Evolutionary conservation across 495 filamentous ascomycete genomes (phyloP).

Genomic region (Aspergillus egyptiacus): DNA sequence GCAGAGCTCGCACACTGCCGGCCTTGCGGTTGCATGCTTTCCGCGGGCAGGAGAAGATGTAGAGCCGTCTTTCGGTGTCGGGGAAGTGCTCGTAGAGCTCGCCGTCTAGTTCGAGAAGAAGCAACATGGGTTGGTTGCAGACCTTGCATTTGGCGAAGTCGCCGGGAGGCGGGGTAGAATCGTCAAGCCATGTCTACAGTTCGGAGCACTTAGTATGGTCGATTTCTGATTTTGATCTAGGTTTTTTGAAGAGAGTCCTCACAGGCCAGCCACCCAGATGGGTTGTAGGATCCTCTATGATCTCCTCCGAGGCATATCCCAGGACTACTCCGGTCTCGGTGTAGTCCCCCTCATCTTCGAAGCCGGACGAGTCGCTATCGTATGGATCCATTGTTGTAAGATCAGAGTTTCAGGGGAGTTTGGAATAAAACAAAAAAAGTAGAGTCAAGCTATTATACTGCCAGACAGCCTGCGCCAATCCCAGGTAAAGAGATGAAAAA

Average conservation of each 20-base stretch:
- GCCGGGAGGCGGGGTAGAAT: conserved; percentile 62
- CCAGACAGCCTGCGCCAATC: no score
- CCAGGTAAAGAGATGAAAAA: background rate
- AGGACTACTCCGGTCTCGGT: conserved; percentile 86
- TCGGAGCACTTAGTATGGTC: background rate
- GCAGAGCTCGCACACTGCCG: conserved; percentile 67
- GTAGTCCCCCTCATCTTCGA: conserved; percentile 61
- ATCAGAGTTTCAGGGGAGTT: background rate
- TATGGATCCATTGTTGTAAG: conserved; percentile 62
- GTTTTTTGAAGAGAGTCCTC: conserved; percentile 24
- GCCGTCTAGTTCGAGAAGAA: conserved; percentile 87
- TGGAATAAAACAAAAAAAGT: background rate
- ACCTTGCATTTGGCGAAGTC: conserved; percentile 79
- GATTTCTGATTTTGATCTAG: background rate
- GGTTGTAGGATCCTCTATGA: conserved; percentile 79
- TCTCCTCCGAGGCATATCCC: conserved; percentile 78
- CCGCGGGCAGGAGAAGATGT: conserved; percentile 71
- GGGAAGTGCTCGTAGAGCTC: conserved; percentile 83
- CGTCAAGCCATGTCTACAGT: conserved; percentile 72
- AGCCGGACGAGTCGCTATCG: conserved; percentile 63
- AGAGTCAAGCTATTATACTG: no score
- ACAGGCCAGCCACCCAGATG: conserved; percentile 86
- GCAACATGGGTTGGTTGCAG: conserved; percentile 76
- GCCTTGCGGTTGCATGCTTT: conserved; percentile 78
- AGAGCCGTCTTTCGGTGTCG: conserved; percentile 77